Evolutionary conservation across 2,329 filamentous ascomycete genomes (phyloP), one percentile per base, ranked within the genome.

Genomic region (Penicillium sp.): DNA sequence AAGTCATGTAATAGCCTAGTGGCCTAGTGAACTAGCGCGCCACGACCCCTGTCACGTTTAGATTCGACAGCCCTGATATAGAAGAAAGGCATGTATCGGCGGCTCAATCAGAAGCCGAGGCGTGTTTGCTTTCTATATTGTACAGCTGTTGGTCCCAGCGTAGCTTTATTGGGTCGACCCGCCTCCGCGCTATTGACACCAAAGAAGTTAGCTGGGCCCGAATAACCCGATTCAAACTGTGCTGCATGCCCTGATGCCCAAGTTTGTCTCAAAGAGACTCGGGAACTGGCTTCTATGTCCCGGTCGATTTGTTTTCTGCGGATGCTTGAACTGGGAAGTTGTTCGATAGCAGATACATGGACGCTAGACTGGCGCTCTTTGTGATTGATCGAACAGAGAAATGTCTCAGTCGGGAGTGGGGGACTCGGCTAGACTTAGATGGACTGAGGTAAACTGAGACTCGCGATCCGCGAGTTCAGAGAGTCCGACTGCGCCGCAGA

Each of bases 181-280:
- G 13, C 32, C 27, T 46, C 43, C 39, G 39, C 48, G 24, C 48
- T 50, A 40, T 33, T 15, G 44, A 47, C 15, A 27, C 44, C 39
- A 27, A 35, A 42, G 6, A 27, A 42, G 42, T 33, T 32, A 37
- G 31, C 9, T n/a, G 24, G 32, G 39, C n/a, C 12, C 41, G 35
- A 27, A 27, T 46, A 41, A 12, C 27, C 31, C 28, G 29, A 37
- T 29, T 32, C 8, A 7, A 29, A 33, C 4, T 5, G 43, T 15
- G 27, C 33, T 24, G 24, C 42, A 45, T 10, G 15, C 24, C 44
- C n/a, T 28, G 33, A 46, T 41, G 38, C 28, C 28, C 29, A 41
- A 46, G 23, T 15, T n/a, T 40, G 24, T 27, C 20, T 27, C 24
- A n/a, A 29, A 29, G 5, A 40, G 23, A 24, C 35, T 24, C 37